phyloP scores from a whole-genome alignment of 768 basidiomycete species.

The Xerocomus brunneocitrinus region DNA sequence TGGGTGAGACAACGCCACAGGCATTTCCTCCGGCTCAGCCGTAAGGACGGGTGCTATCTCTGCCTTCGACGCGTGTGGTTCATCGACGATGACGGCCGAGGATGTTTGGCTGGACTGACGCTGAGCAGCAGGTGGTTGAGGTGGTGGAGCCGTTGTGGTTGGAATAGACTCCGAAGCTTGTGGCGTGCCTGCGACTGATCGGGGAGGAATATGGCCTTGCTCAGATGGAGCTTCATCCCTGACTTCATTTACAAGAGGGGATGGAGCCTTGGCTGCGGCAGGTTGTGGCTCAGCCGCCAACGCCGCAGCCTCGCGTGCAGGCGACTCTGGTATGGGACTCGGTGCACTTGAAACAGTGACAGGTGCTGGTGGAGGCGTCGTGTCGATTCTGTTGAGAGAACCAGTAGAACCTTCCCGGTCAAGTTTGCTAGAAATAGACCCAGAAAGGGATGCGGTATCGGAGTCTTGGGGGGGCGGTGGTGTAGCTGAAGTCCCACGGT shows the following conservation, averaged over 20 bases:
- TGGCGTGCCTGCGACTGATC: conserved; percentile 20
- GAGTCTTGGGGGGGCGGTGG: conserved; percentile 25
- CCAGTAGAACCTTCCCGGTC: conserved; percentile 28
- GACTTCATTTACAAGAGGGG: conserved; percentile 38
- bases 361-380: conserved; percentile 26
- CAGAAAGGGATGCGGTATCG: conserved; percentile 23
- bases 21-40: conserved; percentile 42
- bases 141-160: conserved; percentile 11
- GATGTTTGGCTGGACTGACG: conserved; percentile 1
- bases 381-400: conserved; percentile 32
- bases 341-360: conserved; percentile 33
- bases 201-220: conserved; percentile 13
- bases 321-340: conserved; percentile 69
- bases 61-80: conserved; percentile 28
- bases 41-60: conserved; percentile 46
- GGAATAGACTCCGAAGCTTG: conserved; percentile 15
- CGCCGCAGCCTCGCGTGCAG: conserved; percentile 52
- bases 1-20: conserved; percentile 9
- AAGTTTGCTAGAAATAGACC: conserved; percentile 26
- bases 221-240: conserved; percentile 16
- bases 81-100: conserved; percentile 9
- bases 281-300: conserved; percentile 28
- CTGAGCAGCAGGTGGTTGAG: conserved; percentile 2
- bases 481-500: conserved; percentile 23
- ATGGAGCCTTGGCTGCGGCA: conserved; percentile 32